These are phyloP conservation scores for Epichloe gansuensis DNA, from an alignment of 2,329 filamentous ascomycete genomes.

Conservation along the genomic window DNA sequence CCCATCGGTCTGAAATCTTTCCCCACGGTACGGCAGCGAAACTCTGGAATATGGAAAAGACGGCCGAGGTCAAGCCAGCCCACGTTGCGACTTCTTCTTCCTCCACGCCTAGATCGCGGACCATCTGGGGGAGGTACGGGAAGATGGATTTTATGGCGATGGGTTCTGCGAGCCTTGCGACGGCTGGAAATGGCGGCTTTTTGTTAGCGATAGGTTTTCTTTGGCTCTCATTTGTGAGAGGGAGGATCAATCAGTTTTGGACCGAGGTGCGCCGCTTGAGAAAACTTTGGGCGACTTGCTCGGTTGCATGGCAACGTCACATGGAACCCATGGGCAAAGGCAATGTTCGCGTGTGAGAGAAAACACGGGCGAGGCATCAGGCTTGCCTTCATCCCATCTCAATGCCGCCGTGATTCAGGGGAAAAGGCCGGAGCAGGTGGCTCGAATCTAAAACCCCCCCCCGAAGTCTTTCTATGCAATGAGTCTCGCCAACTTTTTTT, in stretches of 20 bases:
- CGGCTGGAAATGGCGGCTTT: slow-evolving; percentile 32
- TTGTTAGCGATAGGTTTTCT: not conserved
- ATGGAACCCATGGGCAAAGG: not conserved
- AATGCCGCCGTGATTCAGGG: not conserved
- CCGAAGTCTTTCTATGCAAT: not conserved
- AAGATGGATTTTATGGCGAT: slow-evolving; percentile 59
- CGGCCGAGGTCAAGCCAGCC: slow-evolving; percentile 61
- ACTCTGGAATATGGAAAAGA: slow-evolving; percentile 62
- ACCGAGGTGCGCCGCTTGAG: too few relatives aligned
- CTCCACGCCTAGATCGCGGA: slow-evolving; percentile 61
- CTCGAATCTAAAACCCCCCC: not conserved
- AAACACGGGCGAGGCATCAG: too few relatives aligned
- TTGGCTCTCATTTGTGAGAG: not conserved
- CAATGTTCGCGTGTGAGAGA: not conserved
- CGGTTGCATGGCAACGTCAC: not conserved
- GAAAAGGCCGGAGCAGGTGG: not conserved
- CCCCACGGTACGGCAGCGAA: slow-evolving; percentile 64
- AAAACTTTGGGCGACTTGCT: not conserved
- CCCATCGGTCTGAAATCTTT: slow-evolving; percentile 61
- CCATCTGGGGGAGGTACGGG: slow-evolving; percentile 67
- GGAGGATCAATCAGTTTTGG: too few relatives aligned
- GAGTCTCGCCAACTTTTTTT: not conserved
- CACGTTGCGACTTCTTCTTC: slow-evolving; percentile 64
- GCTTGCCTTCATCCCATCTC: not conserved
- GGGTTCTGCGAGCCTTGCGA: slow-evolving; percentile 69